phyloP scores from a whole-genome alignment of 495 filamentous ascomycete genomes.

The Podospora pseudocomata region DNA sequence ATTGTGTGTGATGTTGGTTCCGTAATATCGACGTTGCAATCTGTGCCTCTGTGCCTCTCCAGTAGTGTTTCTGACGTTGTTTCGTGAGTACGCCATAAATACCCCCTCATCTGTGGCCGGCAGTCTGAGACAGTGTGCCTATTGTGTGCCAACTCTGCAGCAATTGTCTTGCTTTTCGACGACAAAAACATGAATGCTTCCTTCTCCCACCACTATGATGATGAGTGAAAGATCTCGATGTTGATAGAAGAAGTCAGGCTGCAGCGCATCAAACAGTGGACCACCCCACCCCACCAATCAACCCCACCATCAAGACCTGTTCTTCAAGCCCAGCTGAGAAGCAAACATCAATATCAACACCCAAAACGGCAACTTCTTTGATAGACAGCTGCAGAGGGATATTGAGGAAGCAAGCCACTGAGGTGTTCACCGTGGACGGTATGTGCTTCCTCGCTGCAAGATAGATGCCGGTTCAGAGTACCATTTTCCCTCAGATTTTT shows the following conservation, averaged over 20 bases:
- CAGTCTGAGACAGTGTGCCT: not conserved
- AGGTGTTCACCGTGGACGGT: not conserved
- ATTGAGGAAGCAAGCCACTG: not conserved
- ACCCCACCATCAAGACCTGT: not conserved
- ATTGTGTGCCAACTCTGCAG: not conserved
- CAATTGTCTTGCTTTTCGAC: not conserved
- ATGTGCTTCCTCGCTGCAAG: not conserved
- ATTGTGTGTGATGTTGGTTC: not conserved
- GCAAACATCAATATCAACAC: not conserved
- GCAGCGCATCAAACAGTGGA: not conserved
- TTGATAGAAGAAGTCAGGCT: not conserved
- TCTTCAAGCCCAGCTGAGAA: not conserved
- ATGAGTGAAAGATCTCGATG: not conserved
- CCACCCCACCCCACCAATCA: not conserved
- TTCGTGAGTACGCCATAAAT: not conserved
- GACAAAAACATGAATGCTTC: not conserved
- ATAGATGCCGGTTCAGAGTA: not conserved
- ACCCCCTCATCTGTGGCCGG: not conserved
- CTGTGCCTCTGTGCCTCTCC: not conserved
- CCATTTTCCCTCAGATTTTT: not conserved
- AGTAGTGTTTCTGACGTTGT: not conserved
- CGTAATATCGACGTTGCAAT: conserved; percentile 1
- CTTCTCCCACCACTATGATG: not conserved
- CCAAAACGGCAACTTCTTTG: not conserved
- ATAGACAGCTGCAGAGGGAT: not conserved